Evolutionary conservation across 768 basidiomycete genomes (phyloP).

Genomic region (Tylopilus subfusipes): DNA sequence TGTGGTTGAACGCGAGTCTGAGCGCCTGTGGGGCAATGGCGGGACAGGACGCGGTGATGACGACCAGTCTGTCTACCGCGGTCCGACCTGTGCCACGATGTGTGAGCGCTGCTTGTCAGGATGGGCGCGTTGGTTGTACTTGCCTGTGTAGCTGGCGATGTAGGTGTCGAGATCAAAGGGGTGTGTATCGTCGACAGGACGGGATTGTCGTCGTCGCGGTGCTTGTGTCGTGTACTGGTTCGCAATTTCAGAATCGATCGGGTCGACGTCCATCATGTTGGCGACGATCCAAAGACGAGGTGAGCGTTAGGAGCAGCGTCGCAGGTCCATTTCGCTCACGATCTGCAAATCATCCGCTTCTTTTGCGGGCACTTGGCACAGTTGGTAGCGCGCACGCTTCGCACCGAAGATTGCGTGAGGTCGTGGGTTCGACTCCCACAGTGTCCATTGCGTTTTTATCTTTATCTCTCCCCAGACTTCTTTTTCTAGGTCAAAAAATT

Average conservation of each 20-base stretch:
- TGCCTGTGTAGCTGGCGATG: slow-evolving; percentile 73
- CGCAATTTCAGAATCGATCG: slow-evolving; percentile 25
- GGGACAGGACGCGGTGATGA: slow-evolving; percentile 63
- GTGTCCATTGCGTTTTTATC: slow-evolving; percentile 23
- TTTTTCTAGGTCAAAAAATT: too few relatives aligned
- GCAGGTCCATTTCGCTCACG: neutral
- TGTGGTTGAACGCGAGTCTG: slow-evolving; percentile 58
- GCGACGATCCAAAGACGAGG: neutral
- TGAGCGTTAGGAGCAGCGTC: slow-evolving; percentile 2
- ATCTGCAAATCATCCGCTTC: fast-evolving
- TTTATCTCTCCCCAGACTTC: too few relatives aligned
- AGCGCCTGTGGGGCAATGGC: slow-evolving; percentile 70
- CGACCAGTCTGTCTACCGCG: slow-evolving; percentile 68
- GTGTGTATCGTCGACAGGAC: slow-evolving; percentile 69
- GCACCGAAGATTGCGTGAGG: slow-evolving; percentile 48
- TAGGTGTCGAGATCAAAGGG: slow-evolving; percentile 87
- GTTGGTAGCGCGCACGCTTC: slow-evolving; percentile 61
- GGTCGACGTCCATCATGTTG: slow-evolving; percentile 31
- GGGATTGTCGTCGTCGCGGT: slow-evolving; percentile 27
- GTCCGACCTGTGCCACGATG: slow-evolving; percentile 55
- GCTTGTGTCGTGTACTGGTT: slow-evolving; percentile 9
- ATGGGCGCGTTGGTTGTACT: neutral
- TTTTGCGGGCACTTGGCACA: slow-evolving; percentile 30
- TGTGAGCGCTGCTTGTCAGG: neutral
- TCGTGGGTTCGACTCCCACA: slow-evolving; percentile 53